Evolutionary conservation across 2,329 filamentous ascomycete genomes (phyloP).

Genomic region (Fusarium sp.): DNA sequence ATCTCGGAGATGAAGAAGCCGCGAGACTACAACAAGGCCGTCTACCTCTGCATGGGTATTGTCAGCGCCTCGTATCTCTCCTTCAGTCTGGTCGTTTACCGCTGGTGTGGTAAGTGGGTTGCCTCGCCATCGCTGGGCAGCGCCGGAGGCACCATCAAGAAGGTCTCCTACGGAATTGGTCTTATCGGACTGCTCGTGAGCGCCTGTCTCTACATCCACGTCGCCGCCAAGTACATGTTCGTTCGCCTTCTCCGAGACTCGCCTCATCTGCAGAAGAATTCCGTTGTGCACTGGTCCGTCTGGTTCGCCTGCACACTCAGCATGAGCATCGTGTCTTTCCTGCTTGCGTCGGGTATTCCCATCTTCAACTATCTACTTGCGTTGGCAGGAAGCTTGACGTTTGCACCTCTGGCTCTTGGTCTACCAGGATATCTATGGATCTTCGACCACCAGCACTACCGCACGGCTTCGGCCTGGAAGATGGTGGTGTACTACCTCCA

Average conservation of each 20-base stretch:
- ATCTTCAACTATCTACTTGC: conserved; percentile 49
- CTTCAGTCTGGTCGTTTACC: conserved; percentile 70
- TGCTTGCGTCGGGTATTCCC: conserved; percentile 40
- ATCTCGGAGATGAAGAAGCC: conserved; percentile 72
- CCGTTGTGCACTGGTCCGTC: conserved; percentile 49
- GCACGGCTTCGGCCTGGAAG: conserved; percentile 21
- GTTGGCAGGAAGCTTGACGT: conserved; percentile 46
- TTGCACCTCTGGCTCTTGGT: conserved; percentile 46
- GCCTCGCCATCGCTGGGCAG: conserved; percentile 61
- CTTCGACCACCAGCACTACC: conserved; percentile 38
- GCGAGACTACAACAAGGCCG: conserved; percentile 48
- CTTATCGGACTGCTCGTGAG: conserved; percentile 46
- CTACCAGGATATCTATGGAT: conserved; percentile 45
- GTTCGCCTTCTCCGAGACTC: conserved; percentile 53
- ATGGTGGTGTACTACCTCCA: conserved; percentile 40
- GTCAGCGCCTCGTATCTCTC: conserved; percentile 68
- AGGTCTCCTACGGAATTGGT: conserved; percentile 48
- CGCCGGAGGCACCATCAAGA: conserved; percentile 46
- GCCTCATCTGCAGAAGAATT: conserved; percentile 51
- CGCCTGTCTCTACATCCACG: conserved; percentile 51
- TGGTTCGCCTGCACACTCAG: conserved; percentile 50
- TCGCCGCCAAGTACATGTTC: conserved; percentile 55
- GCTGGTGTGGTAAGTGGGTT: conserved; percentile 71
- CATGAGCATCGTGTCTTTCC: conserved; percentile 33
- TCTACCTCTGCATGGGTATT: conserved; percentile 68